Evolutionary conservation across 345 rosid genomes (phyloP).

Genomic region (Eucalyptus paniculata): DNA sequence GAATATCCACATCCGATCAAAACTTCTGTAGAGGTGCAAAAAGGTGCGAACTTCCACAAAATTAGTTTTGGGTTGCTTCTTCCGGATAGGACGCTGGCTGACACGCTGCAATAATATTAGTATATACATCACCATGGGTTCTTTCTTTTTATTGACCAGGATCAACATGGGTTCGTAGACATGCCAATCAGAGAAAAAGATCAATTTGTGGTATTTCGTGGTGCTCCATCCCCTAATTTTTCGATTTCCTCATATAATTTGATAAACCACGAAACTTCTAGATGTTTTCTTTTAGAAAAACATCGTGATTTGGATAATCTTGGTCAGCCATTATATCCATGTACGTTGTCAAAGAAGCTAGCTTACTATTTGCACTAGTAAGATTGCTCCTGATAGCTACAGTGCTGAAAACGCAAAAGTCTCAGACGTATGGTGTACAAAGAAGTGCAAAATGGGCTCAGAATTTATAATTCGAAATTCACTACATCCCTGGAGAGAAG

Average conservation of each 20-base stretch:
- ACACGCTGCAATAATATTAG: constrained; percentile 25
- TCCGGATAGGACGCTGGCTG: constrained; percentile 31
- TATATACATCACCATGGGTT: not conserved
- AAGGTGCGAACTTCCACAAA: constrained; percentile 98
- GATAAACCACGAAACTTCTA: not conserved
- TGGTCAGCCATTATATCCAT: not conserved
- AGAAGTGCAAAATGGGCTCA: not conserved
- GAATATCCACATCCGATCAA: constrained; percentile 99
- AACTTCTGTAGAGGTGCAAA: constrained; percentile 89
- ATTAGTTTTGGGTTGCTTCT: constrained; percentile 84
- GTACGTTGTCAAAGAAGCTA: not conserved
- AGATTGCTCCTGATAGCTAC: not conserved
- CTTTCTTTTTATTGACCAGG: not conserved
- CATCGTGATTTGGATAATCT: not conserved
- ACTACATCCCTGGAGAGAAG: not conserved
- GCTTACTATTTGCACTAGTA: not conserved
- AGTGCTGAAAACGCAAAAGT: not conserved
- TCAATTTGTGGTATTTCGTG: not conserved
- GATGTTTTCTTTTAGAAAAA: not conserved
- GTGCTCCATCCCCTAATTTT: not conserved
- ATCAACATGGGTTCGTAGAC: not conserved
- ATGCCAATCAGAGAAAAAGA: not conserved
- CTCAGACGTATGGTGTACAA: not conserved
- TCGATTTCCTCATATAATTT: not conserved
- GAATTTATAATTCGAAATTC: not conserved